Percentiles rank a stretch among this genome's conserved stretches.
Conservation (phyloP, 2,329 filamentous ascomycete species). For the Aureobasidium lini region DNA sequence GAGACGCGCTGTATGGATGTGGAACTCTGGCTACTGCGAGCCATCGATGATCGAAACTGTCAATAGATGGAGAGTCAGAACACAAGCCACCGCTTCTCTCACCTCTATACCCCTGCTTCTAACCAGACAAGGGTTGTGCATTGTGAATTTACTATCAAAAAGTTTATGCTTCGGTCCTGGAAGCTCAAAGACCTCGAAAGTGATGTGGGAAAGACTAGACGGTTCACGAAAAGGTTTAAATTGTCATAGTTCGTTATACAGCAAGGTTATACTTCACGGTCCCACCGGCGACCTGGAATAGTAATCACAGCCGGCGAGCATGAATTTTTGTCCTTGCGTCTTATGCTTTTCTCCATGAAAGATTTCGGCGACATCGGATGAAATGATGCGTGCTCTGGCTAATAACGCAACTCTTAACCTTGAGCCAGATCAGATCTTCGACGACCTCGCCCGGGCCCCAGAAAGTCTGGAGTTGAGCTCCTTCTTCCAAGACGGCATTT, state of each 20-base stretch:
- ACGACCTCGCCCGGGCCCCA: not conserved
- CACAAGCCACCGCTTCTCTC: not conserved
- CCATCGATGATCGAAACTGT: not conserved
- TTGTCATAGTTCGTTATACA: constrained; percentile 1
- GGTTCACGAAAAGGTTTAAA: not conserved
- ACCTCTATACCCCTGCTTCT: not conserved
- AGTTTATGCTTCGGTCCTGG: not conserved
- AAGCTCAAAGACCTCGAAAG: not conserved
- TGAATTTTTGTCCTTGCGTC: not conserved
- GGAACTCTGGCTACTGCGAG: not conserved
- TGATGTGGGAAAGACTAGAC: not conserved
- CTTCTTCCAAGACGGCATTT: not conserved
- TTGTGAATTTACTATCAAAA: not conserved
- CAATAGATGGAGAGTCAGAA: not conserved
- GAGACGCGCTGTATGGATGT: not conserved
- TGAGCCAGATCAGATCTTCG: not conserved
- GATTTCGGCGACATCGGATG: not conserved
- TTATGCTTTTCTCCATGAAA: not conserved
- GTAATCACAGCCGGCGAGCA: not conserved
- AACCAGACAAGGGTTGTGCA: not conserved
- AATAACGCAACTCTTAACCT: not conserved
- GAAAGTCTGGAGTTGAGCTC: not conserved
- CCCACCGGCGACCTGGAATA: not conserved
- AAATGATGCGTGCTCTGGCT: not conserved
- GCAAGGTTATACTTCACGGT: not conserved